Conservation (phyloP, 2,329 filamentous ascomycete species). For the Chaetomium sp. region DNA sequence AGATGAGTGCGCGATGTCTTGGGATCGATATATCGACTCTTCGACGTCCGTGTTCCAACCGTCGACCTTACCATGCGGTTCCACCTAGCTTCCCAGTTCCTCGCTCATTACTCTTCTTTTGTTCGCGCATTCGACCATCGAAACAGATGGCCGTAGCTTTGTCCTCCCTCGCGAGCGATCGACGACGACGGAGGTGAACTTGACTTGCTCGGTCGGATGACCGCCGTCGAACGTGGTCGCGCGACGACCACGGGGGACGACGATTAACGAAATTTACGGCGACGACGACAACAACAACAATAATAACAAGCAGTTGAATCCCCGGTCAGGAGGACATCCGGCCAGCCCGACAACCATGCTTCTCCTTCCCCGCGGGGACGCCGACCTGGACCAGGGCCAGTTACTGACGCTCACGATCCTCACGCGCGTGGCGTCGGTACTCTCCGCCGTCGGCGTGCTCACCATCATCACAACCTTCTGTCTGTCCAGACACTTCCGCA, state of each 20-base stretch:
- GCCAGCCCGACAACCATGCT: constrained; percentile 3
- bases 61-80: no score
- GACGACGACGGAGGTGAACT: no score
- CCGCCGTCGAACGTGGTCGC: no score
- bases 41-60: no score
- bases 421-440: constrained; percentile 27
- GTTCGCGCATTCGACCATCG: no score
- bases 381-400: constrained; percentile 20
- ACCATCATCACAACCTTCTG: constrained; percentile 30
- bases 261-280: no score
- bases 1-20: neutral
- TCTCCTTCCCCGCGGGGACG: constrained; percentile 4
- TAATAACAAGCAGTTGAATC: neutral
- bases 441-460: constrained; percentile 31
- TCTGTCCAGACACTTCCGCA: constrained; percentile 30
- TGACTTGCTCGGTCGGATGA: no score
- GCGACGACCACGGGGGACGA: neutral
- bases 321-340: neutral
- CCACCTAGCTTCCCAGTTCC: no score
- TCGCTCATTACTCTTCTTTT: no score
- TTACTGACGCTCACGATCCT: constrained; percentile 24
- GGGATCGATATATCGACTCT: constrained; percentile 1
- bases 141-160: no score
- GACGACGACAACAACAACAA: neutral
- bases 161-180: no score